Percentiles rank a stretch among this genome's conserved stretches.
Conservation (phyloP, 2,329 filamentous ascomycete species). For the Beauveria pseudobassiana region DNA sequence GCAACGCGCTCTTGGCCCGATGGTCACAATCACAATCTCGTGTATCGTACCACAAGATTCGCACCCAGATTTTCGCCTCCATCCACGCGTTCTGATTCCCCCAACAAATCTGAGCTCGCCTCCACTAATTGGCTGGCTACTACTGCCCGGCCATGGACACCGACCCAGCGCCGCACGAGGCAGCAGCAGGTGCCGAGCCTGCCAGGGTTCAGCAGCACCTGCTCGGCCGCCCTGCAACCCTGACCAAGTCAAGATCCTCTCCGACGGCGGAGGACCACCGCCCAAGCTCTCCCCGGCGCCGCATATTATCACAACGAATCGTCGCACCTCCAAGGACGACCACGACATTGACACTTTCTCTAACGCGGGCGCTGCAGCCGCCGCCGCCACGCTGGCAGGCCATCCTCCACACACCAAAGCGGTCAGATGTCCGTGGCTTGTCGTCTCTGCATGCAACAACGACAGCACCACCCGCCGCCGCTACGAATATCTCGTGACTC, state of each 20-base stretch:
- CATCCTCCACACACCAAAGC: conserved; percentile 65
- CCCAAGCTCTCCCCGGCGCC: conserved; percentile 52
- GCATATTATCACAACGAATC: conserved; percentile 44
- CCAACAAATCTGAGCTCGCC: not conserved
- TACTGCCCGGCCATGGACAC: conserved; percentile 5
- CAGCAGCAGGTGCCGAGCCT: conserved; percentile 3
- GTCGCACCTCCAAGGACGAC: conserved; percentile 59
- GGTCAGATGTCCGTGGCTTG: conserved; percentile 58
- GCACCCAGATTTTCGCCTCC: not conserved
- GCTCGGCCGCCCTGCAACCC: conserved; percentile 29
- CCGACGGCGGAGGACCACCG: conserved; percentile 53
- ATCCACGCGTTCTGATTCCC: not conserved
- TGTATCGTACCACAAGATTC: not conserved
- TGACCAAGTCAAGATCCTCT: conserved; percentile 55
- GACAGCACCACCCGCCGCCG: not conserved
- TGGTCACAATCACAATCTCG: not conserved
- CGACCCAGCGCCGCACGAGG: conserved; percentile 5
- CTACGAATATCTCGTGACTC: conserved; percentile 21
- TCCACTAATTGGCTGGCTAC: not conserved
- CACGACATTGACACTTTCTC: conserved; percentile 35
- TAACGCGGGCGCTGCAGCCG: not conserved
- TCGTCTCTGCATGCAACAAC: conserved; percentile 27
- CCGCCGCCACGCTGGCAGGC: conserved; percentile 23
- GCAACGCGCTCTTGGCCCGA: too few relatives aligned
- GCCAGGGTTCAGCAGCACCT: conserved; percentile 11